Conservation (phyloP, 2,329 filamentous ascomycete species). For the Periconia sp. region DNA sequence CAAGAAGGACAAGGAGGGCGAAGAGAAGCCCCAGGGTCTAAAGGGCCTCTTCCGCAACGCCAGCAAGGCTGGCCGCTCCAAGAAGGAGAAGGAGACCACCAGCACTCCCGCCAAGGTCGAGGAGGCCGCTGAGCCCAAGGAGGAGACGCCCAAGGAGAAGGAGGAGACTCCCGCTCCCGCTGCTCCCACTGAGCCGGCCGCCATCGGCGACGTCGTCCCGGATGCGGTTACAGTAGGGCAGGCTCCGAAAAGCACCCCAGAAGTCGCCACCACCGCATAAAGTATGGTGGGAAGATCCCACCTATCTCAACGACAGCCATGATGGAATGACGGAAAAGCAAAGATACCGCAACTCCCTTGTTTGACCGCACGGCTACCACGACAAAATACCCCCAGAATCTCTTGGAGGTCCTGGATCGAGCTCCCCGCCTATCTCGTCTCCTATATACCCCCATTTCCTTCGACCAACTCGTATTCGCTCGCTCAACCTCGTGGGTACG, state of each 20-base stretch:
- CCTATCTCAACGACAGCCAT: constrained; percentile 47
- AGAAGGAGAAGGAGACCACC: constrained; percentile 46
- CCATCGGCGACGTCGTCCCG: constrained; percentile 47
- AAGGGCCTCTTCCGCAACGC: constrained; percentile 46
- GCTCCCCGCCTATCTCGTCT: constrained; percentile 35
- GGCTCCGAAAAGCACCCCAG: constrained; percentile 46
- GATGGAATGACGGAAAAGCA: constrained; percentile 53
- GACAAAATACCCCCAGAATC: constrained; percentile 40
- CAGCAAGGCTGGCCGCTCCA: constrained; percentile 48
- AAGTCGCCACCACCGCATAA: constrained; percentile 51
- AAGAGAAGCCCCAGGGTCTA: constrained; percentile 35
- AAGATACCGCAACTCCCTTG: constrained; percentile 45
- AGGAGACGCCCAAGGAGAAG: constrained; percentile 33
- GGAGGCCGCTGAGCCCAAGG: constrained; percentile 36
- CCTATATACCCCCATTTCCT: constrained; percentile 29
- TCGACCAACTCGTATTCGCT: constrained; percentile 32
- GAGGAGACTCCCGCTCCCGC: constrained; percentile 31
- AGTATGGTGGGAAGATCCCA: constrained; percentile 48
- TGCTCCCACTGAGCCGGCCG: constrained; percentile 32
- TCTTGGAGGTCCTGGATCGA: constrained; percentile 35
- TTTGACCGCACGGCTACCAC: constrained; percentile 46
- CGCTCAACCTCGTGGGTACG: constrained; percentile 37
- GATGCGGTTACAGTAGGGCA: constrained; percentile 48
- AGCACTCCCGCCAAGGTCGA: constrained; percentile 43
- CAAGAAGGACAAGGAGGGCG: constrained; percentile 64